Conservation (phyloP, 164 flowering plant species). For the Magnolia changhungtana region DNA sequence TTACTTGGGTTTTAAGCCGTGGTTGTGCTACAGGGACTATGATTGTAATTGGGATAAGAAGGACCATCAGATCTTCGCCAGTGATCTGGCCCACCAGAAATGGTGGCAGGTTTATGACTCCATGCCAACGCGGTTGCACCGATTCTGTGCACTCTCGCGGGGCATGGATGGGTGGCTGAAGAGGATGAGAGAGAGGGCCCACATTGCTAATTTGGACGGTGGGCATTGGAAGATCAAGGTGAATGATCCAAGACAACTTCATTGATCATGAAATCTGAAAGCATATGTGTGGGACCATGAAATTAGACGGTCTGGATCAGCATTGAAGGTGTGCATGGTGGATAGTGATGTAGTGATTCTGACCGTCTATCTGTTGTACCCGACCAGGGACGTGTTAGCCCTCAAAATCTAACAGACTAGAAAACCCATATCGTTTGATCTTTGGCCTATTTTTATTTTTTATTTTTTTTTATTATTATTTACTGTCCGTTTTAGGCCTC, state of each 20-base stretch:
- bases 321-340: too few species aligned
- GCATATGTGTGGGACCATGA: background rate
- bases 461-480: too few species aligned
- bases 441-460: too few species aligned
- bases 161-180: constrained; percentile 27
- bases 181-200: constrained; percentile 38
- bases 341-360: too few species aligned
- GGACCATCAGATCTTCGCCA: constrained; percentile 42
- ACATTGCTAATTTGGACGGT: constrained; percentile 27
- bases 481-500: too few species aligned
- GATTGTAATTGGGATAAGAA: constrained; percentile 78
- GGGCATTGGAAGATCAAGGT: constrained; percentile 59
- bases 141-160: constrained; percentile 40
- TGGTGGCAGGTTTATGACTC: constrained; percentile 74
- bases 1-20: constrained; percentile 79
- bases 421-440: too few species aligned
- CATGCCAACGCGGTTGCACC: constrained; percentile 43
- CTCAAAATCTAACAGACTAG: too few species aligned
- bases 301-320: background rate
- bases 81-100: constrained; percentile 49
- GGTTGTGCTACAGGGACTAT: constrained; percentile 80
- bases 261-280: background rate
- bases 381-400: too few species aligned
- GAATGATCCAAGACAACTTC: constrained; percentile 45
- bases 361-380: too few species aligned